phyloP scores from a whole-genome alignment of 805 yeast species.

The Jamesozyma lodderae region DNA sequence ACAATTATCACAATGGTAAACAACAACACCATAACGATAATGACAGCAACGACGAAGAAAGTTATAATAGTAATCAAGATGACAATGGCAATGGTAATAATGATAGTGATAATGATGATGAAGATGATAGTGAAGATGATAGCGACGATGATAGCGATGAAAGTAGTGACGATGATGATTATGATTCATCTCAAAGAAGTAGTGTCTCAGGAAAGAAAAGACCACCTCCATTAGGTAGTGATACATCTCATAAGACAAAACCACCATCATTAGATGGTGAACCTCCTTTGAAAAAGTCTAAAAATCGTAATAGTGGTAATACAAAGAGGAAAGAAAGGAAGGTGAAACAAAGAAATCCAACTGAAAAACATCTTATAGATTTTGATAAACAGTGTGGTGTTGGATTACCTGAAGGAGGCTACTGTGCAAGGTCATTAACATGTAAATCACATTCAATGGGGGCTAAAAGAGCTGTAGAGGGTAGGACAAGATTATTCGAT shows the following conservation, averaged over 20 bases:
- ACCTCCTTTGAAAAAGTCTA: neutral
- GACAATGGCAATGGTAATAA: conserved; percentile 5
- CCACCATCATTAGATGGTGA: no score
- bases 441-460: conserved; percentile 99
- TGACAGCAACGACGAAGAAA: neutral
- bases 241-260: neutral
- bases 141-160: neutral
- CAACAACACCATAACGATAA: neutral
- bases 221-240: conserved; percentile 7
- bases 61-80: conserved; percentile 2
- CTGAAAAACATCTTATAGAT: conserved; percentile 65
- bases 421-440: conserved; percentile 90
- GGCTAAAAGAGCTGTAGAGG: conserved; percentile 89
- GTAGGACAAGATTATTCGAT: conserved; percentile 90
- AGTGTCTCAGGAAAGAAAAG: conserved; percentile 6
- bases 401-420: conserved; percentile 84
- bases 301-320: conserved; percentile 5
- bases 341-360: conserved; percentile 49
- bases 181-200: neutral
- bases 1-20: conserved; percentile 1
- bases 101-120: conserved; percentile 4
- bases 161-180: neutral
- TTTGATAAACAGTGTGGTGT: conserved; percentile 96
- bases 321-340: conserved; percentile 29
- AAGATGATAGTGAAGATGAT: conserved; percentile 2